Evolutionary conservation across 352 stramenopile species (phyloP), one percentile per base, ranked within the genome.

Genomic region (Pythium aphanidermatum): DNA sequence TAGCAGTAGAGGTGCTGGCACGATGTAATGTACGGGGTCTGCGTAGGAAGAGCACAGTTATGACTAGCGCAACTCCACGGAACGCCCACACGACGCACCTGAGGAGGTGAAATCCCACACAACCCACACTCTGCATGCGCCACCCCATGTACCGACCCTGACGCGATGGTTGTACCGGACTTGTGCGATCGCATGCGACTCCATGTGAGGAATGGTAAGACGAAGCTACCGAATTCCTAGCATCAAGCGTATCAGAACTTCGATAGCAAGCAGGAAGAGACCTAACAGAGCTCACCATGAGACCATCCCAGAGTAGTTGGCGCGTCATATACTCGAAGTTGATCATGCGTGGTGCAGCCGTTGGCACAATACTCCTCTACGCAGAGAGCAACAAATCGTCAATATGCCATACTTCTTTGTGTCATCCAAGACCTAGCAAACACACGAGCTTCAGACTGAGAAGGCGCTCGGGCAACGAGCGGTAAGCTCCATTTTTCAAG

Each of bases 261-360:
- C 9, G 5, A 24, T 28, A n/a, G n/a, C n/a, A n/a, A n/a, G n/a
- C n/a, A n/a, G n/a, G n/a, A n/a, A n/a, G n/a, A n/a, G n/a, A n/a
- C n/a, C 11, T 23, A 11, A 21, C 17, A 25, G 19, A 9, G 50
- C 61, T 44, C 36, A 92, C 80, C 75, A 87, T 87, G 41, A 92
- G 61, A 39, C 76, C 79, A 29, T 86, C 65, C 81, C 77, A 92
- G n/a, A 91, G 56, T 17, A 91, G 51, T 29, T 91, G 78, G 6
- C 78, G 76, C 46, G 75, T 92, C 74, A 92, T 91, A 68, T 88
- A 91, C 53, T 92, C 81, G 32, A 88, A 91, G 48, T 86, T 92
- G 41, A 92, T 92, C 21, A 70, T 64, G 11, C 81, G 73, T 20
- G 81, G 66, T 2, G 68, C 52, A 7, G 62, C 77, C 11, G 67